Conservation (phyloP, 148 eudicot species). For the Beta vulgaris region DNA sequence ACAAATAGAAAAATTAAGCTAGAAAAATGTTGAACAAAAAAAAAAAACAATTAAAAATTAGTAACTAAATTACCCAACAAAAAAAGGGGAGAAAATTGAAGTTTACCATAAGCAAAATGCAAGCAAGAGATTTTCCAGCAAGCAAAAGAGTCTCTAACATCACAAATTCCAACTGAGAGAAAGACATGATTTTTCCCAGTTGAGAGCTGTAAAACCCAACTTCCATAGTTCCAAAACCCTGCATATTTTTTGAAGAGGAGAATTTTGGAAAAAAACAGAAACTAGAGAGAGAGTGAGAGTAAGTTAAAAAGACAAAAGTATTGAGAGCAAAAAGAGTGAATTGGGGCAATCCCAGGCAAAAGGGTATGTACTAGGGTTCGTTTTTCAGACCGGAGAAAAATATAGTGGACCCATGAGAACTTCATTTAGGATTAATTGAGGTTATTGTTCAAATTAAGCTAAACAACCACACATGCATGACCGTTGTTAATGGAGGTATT, state of each 20-base stretch:
- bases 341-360: too few relatives aligned
- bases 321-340: too few relatives aligned
- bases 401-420: too few relatives aligned
- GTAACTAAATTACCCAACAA: background rate
- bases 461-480: too few relatives aligned
- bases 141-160: conserved; percentile 44
- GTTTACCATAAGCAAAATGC: conserved; percentile 50
- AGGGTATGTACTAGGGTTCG: too few relatives aligned
- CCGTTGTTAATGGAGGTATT: too few relatives aligned
- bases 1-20: background rate
- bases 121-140: conserved; percentile 55
- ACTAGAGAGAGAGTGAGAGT: too few relatives aligned
- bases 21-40: background rate
- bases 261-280: too few relatives aligned
- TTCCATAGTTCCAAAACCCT: conserved; percentile 45
- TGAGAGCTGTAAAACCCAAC: conserved; percentile 39
- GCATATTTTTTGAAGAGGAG: background rate
- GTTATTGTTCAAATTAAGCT: too few relatives aligned
- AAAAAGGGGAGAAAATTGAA: conserved; percentile 21
- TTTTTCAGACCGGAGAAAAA: too few relatives aligned
- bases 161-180: conserved; percentile 38
- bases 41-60: background rate
- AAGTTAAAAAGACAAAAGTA: too few relatives aligned
- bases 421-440: too few relatives aligned
- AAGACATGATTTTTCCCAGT: conserved; percentile 27